These are phyloP conservation scores for Verticillium zaregamsianum DNA, from an alignment of 2,329 filamentous ascomycete species.

Conservation along the genomic window DNA sequence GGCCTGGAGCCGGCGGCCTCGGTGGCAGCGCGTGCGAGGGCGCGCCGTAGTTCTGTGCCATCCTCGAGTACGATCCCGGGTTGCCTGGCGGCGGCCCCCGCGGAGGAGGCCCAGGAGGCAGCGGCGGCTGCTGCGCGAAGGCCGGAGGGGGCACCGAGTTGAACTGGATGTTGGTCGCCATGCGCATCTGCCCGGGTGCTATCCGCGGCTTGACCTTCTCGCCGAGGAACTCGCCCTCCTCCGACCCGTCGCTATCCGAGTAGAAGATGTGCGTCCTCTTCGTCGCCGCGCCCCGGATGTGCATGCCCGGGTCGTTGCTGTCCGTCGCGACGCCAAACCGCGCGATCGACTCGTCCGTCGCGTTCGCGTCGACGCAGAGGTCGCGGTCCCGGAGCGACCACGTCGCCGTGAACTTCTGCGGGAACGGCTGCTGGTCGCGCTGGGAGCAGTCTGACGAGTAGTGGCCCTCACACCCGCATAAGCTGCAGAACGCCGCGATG, in stretches of 20 bases:
- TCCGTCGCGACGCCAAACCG: slow-evolving; percentile 19
- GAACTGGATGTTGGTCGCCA: slow-evolving; percentile 36
- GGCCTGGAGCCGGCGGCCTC: neutral
- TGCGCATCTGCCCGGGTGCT: slow-evolving; percentile 29
- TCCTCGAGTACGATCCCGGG: slow-evolving; percentile 15
- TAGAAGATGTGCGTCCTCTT: slow-evolving; percentile 36
- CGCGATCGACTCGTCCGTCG: slow-evolving; percentile 30
- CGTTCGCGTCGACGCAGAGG: slow-evolving; percentile 44
- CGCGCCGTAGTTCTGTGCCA: slow-evolving; percentile 7
- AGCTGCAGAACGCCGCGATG: slow-evolving; percentile 51
- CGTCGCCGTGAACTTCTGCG: slow-evolving; percentile 27
- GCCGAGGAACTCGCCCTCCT: slow-evolving; percentile 36
- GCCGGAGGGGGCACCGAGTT: slow-evolving; percentile 12
- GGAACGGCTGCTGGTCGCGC: slow-evolving; percentile 15
- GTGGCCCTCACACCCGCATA: slow-evolving; percentile 50
- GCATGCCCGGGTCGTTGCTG: slow-evolving; percentile 20
- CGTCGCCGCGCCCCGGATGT: slow-evolving; percentile 27
- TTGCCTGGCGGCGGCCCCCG: slow-evolving; percentile 17
- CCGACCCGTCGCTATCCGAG: slow-evolving; percentile 43
- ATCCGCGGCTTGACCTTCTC: slow-evolving; percentile 25
- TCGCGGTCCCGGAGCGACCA: slow-evolving; percentile 48
- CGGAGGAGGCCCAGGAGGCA: slow-evolving; percentile 34
- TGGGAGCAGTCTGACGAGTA: slow-evolving; percentile 51
- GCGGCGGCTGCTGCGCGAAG: slow-evolving; percentile 26
- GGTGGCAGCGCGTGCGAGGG: slow-evolving; percentile 4